A percentile compares a stretch with the other conserved stretches of the same genome.
Conservation (phyloP, 352 stramenopile species). For the Pythium graminicola region DNA sequence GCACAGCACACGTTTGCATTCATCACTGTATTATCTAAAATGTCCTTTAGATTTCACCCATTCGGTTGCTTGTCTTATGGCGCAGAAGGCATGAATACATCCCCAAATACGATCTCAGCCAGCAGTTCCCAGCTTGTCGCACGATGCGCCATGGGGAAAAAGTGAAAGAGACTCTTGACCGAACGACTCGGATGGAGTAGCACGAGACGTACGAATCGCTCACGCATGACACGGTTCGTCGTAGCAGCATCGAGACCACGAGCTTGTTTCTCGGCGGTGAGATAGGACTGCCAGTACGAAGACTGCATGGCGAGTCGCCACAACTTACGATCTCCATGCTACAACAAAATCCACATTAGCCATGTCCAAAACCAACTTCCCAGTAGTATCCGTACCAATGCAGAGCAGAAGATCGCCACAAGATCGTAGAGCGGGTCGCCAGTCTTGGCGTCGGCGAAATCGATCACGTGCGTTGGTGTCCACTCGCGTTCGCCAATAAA, state of each 20-base stretch:
- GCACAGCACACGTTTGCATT: constrained; percentile 10
- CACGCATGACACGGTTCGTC: constrained; percentile 27
- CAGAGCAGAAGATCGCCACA: constrained; percentile 71
- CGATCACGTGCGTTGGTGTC: constrained; percentile 66
- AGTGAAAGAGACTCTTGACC: constrained; percentile 61
- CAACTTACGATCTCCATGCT: constrained; percentile 64
- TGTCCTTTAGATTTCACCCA: constrained; percentile 6
- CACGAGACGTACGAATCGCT: constrained; percentile 69
- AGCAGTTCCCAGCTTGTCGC: constrained; percentile 54
- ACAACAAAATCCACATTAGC: neutral
- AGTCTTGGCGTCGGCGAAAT: constrained; percentile 84
- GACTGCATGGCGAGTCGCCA: constrained; percentile 51
- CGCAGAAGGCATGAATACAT: constrained; percentile 34
- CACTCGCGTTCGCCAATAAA: constrained; percentile 51
- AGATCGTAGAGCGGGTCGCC: constrained; percentile 85
- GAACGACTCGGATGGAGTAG: constrained; percentile 74
- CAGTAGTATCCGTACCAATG: constrained; percentile 44
- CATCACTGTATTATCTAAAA: constrained; percentile 29
- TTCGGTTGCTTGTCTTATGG: neutral
- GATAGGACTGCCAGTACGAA: constrained; percentile 71
- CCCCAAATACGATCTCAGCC: constrained; percentile 50
- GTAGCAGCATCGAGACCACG: constrained; percentile 19
- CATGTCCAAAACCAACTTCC: constrained; percentile 2
- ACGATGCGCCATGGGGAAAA: constrained; percentile 40
- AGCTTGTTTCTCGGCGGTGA: constrained; percentile 30